Evolutionary conservation across 176 grass and related monocot species (phyloP).

Genomic region (Ananas comosus): DNA sequence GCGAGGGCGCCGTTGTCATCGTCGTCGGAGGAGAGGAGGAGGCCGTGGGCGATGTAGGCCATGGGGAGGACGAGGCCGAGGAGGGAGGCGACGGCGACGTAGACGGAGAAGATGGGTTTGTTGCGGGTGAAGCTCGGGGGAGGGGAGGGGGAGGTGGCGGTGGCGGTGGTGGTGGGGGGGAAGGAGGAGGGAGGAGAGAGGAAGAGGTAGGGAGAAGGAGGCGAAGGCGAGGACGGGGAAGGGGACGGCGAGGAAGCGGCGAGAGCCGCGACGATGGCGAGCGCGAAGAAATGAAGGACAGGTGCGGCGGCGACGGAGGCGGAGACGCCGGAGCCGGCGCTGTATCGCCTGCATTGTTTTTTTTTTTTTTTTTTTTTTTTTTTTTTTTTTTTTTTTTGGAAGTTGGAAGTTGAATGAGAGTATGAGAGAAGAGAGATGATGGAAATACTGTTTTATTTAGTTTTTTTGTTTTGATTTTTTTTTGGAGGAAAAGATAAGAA

Average conservation of each 20-base stretch:
- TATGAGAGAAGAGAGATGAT: too few relatives aligned
- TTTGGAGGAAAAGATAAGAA: too few relatives aligned
- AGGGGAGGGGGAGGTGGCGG: slow-evolving; percentile 5
- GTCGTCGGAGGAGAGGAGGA: slow-evolving; percentile 50
- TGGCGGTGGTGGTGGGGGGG: slow-evolving; percentile 5
- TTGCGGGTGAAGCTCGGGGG: background rate
- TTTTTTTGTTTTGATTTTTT: too few relatives aligned
- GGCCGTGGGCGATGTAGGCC: slow-evolving; percentile 41
- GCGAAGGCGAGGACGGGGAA: background rate
- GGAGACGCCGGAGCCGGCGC: too few relatives aligned
- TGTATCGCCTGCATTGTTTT: too few relatives aligned
- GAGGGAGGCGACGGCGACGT: background rate
- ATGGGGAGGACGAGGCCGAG: slow-evolving; percentile 19
- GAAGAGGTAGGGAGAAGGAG: background rate
- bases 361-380: too few relatives aligned
- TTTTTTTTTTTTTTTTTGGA: too few relatives aligned
- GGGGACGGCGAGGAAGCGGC: too few relatives aligned
- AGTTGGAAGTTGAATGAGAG: too few relatives aligned
- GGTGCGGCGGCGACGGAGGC: slow-evolving; percentile 22
- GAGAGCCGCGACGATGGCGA: slow-evolving; percentile 4
- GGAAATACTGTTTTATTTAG: too few relatives aligned
- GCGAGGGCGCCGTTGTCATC: slow-evolving; percentile 34
- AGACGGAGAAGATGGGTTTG: too few relatives aligned
- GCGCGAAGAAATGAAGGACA: slow-evolving; percentile 58
- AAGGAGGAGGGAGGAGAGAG: background rate